Evolutionary conservation across 441 rosid genomes (phyloP).

Genomic region (Oxalis stricta): DNA sequence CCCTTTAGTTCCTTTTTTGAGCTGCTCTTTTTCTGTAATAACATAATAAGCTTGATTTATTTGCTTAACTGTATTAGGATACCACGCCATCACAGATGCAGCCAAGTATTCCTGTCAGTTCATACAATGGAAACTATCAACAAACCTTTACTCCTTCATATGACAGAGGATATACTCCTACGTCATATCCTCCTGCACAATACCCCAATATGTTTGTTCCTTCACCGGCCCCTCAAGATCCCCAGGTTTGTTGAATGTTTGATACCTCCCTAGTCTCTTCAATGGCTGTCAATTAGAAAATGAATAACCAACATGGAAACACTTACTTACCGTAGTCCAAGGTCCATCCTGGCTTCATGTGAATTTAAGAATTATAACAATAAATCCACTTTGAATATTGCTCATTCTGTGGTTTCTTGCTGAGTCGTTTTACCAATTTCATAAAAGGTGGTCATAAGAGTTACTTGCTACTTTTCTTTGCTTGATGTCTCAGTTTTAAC

Average conservation of each 20-base stretch:
- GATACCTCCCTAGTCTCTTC: too few species aligned
- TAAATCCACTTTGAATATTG: too few species aligned
- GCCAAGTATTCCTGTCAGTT: conserved; percentile 32
- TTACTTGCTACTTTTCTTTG: too few species aligned
- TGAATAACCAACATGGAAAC: too few species aligned
- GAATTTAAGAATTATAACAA: too few species aligned
- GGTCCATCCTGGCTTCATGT: neutral
- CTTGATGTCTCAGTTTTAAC: neutral
- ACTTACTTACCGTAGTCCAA: neutral
- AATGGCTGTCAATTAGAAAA: too few species aligned
- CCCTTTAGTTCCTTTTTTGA: conserved; percentile 7
- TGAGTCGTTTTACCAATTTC: too few species aligned
- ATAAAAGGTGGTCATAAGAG: too few species aligned
- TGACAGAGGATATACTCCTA: conserved; percentile 37
- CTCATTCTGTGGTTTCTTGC: too few species aligned
- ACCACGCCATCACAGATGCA: conserved; percentile 21
- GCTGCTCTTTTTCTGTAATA: conserved; percentile 8
- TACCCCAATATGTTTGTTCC: conserved; percentile 49
- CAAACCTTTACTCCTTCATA: conserved; percentile 32
- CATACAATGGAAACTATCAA: conserved; percentile 52
- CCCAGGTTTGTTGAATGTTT: too few species aligned
- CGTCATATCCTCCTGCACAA: conserved; percentile 37
- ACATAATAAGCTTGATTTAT: neutral
- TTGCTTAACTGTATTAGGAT: conserved; percentile 25
- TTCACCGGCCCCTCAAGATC: conserved; percentile 33